Evolutionary conservation across 805 yeast genomes (phyloP).

Genomic region (Yarrowia sp.): DNA sequence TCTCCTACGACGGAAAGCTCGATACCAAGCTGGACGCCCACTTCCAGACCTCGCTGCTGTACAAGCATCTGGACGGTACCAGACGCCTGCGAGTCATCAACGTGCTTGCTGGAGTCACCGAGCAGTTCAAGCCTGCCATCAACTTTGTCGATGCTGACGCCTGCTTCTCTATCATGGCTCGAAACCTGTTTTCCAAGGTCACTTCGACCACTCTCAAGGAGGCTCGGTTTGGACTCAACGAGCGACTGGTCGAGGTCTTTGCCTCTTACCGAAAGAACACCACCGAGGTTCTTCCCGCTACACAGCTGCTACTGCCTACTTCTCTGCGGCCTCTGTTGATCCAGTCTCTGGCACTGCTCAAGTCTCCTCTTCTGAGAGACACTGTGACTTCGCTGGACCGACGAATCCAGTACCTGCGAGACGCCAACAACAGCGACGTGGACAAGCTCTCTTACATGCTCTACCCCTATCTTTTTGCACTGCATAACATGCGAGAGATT

Average conservation of each 20-base stretch:
- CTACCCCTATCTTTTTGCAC: slow-evolving; percentile 79
- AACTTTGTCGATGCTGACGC: slow-evolving; percentile 81
- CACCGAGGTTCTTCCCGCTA: slow-evolving; percentile 52
- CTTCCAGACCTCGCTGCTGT: slow-evolving; percentile 88
- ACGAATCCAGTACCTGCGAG: slow-evolving; percentile 62
- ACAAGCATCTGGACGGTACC: slow-evolving; percentile 77
- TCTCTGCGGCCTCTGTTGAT: slow-evolving; percentile 75
- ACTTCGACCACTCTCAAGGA: slow-evolving; percentile 50
- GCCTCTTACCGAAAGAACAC: slow-evolving; percentile 63
- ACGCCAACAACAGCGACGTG: slow-evolving; percentile 61
- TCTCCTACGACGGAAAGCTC: slow-evolving; percentile 77
- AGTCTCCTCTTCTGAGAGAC: slow-evolving; percentile 66
- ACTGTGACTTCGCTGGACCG: slow-evolving; percentile 64
- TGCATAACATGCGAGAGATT: slow-evolving; percentile 66
- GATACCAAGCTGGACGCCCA: slow-evolving; percentile 77
- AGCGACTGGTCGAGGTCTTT: slow-evolving; percentile 61
- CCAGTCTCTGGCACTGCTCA: slow-evolving; percentile 71
- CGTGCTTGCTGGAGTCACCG: slow-evolving; percentile 79
- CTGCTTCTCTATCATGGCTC: slow-evolving; percentile 59
- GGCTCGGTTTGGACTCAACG: slow-evolving; percentile 61
- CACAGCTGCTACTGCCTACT: slow-evolving; percentile 81
- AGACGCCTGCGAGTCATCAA: slow-evolving; percentile 89
- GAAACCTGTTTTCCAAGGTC: slow-evolving; percentile 57
- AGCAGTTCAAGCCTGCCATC: slow-evolving; percentile 73
- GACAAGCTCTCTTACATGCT: slow-evolving; percentile 66